Percentiles rank a stretch among this genome's conserved stretches.
Conservation (phyloP, 495 filamentous ascomycete species). For the Parmelia sp. region DNA sequence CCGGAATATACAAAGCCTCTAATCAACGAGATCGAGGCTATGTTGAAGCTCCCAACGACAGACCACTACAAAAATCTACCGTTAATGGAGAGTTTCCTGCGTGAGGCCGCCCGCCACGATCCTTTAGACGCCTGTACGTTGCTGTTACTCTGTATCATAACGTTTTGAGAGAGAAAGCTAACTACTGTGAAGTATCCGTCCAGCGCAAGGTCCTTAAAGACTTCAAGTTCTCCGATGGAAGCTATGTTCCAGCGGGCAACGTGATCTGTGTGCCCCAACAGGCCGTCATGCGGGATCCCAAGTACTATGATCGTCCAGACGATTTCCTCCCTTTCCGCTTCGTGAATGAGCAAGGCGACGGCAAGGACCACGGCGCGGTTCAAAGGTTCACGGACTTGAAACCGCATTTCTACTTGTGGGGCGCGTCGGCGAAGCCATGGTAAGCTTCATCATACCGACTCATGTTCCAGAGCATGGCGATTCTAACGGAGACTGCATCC, state of each 20-base stretch:
- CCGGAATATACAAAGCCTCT: slow-evolving; percentile 22
- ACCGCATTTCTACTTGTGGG: no score
- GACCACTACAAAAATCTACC: slow-evolving; percentile 14
- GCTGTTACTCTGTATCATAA: background rate
- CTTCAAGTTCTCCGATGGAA: slow-evolving; percentile 21
- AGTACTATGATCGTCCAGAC: slow-evolving; percentile 13
- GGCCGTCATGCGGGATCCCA: slow-evolving; percentile 15
- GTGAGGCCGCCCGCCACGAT: slow-evolving; percentile 16
- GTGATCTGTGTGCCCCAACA: slow-evolving; percentile 19
- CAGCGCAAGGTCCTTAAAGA: slow-evolving; percentile 17
- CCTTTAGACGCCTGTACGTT: slow-evolving; percentile 13
- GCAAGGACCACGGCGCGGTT: no score
- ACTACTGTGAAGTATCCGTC: slow-evolving; percentile 12
- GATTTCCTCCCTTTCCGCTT: slow-evolving; percentile 13
- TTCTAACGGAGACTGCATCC: no score
- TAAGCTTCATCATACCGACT: no score
- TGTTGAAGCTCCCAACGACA: slow-evolving; percentile 7
- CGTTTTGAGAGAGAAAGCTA: background rate
- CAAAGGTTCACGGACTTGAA: no score
- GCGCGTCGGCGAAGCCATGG: no score
- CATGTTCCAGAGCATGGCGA: no score
- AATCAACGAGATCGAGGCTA: slow-evolving; percentile 19
- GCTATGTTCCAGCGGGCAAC: slow-evolving; percentile 12
- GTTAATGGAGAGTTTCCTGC: slow-evolving; percentile 18
- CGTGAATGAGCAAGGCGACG: no score